phyloP scores from a whole-genome alignment of 805 yeast genomes.

The Ogataea sp. region DNA sequence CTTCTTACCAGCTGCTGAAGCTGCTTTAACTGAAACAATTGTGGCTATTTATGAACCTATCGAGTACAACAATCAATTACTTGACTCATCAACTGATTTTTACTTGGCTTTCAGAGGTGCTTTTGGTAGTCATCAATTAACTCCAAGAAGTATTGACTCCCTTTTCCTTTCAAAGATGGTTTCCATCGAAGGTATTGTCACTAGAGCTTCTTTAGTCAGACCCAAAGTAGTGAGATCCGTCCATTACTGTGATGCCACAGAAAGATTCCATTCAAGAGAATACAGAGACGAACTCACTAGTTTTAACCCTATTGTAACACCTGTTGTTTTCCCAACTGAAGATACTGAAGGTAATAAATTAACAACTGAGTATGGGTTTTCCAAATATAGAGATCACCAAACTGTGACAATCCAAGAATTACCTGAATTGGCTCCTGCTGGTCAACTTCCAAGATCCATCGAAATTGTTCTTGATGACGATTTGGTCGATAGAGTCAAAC shows the following conservation, averaged over 20 bases:
- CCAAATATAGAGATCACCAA: slow-evolving; percentile 91
- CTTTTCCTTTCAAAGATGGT: slow-evolving; percentile 71
- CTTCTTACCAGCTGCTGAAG: slow-evolving; percentile 80
- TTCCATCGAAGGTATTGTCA: slow-evolving; percentile 91
- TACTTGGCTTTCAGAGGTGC: slow-evolving; percentile 83
- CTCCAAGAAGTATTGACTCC: slow-evolving; percentile 83
- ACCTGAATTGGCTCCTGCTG: slow-evolving; percentile 98
- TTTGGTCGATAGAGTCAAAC: slow-evolving; percentile 83
- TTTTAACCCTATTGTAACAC: slow-evolving; percentile 72
- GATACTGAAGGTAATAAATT: slow-evolving; percentile 87
- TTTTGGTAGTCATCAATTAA: slow-evolving; percentile 78
- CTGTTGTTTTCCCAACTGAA: slow-evolving; percentile 86
- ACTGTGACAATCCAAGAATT: slow-evolving; percentile 90
- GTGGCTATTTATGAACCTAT: slow-evolving; percentile 61
- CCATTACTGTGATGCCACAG: slow-evolving; percentile 82
- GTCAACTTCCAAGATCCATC: slow-evolving; percentile 89
- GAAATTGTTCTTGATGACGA: slow-evolving; percentile 95
- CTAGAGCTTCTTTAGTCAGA: slow-evolving; percentile 85
- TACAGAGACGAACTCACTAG: slow-evolving; percentile 91
- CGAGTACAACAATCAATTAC: slow-evolving; percentile 41
- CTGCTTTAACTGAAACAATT: slow-evolving; percentile 77
- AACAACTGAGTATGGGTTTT: slow-evolving; percentile 85
- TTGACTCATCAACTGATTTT: slow-evolving; percentile 55
- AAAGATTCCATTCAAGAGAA: slow-evolving; percentile 82
- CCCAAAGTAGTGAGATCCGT: slow-evolving; percentile 90